Percentiles rank a stretch among this genome's conserved stretches.
Conservation (phyloP, 768 basidiomycete genomes). For the Pleurotus giganteus region DNA sequence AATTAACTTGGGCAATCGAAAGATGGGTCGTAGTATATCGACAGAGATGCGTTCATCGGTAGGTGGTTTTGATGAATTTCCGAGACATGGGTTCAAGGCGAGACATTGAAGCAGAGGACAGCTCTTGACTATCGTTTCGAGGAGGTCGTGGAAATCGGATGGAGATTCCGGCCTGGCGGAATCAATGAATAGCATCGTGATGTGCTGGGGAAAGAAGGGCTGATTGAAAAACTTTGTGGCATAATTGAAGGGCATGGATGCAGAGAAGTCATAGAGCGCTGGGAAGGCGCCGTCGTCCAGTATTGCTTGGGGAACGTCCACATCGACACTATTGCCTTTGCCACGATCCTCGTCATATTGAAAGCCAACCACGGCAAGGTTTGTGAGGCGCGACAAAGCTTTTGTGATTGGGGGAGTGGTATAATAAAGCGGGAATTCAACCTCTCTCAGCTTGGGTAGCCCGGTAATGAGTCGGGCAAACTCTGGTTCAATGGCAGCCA, state of each 20-base stretch:
- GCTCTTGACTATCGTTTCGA: slow-evolving; percentile 41
- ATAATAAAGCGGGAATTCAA: slow-evolving; percentile 52
- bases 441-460: slow-evolving; percentile 42
- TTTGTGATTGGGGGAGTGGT: slow-evolving; percentile 47
- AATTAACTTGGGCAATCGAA: slow-evolving; percentile 13
- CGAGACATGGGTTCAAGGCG: slow-evolving; percentile 34
- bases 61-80: slow-evolving; percentile 8
- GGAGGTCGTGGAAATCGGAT: slow-evolving; percentile 36
- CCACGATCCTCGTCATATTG: slow-evolving; percentile 50
- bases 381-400: slow-evolving; percentile 38
- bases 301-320: slow-evolving; percentile 39
- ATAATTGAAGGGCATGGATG: slow-evolving; percentile 44
- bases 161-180: slow-evolving; percentile 44
- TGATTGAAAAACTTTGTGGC: slow-evolving; percentile 42
- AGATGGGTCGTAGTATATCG: slow-evolving; percentile 16
- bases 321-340: slow-evolving; percentile 41
- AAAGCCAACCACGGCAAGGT: slow-evolving; percentile 51
- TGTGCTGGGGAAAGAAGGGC: slow-evolving; percentile 43
- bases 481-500: slow-evolving; percentile 37
- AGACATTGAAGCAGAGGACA: slow-evolving; percentile 48
- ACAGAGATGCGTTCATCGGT: slow-evolving; percentile 17
- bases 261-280: slow-evolving; percentile 47
- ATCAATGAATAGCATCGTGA: slow-evolving; percentile 53
- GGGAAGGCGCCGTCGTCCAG: slow-evolving; percentile 52
- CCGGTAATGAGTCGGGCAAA: slow-evolving; percentile 36